These are phyloP conservation scores for Boletus eberwhitei DNA, from an alignment of 768 basidiomycete genomes.

Conservation along the genomic window DNA sequence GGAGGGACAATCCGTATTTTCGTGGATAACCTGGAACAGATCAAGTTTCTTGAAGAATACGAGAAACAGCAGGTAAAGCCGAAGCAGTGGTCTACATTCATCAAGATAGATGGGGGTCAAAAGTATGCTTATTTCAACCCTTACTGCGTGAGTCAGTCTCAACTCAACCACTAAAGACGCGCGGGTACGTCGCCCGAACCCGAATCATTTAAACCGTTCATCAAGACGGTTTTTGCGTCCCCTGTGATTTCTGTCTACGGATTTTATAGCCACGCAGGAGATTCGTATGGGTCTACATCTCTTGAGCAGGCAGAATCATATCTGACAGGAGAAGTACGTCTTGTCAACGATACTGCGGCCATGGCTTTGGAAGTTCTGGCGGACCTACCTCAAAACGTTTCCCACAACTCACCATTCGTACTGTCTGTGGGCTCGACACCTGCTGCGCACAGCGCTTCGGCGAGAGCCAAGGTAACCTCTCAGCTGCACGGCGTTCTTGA, in stretches of 20 bases:
- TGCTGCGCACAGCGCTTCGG: constrained; percentile 73
- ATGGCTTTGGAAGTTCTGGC: constrained; percentile 49
- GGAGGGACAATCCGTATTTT: constrained; percentile 66
- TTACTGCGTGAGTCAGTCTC: not conserved
- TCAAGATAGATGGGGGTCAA: constrained; percentile 77
- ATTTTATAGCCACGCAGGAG: constrained; percentile 79
- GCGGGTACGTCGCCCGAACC: constrained; percentile 63
- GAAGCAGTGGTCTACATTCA: constrained; percentile 69
- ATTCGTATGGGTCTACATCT: constrained; percentile 75
- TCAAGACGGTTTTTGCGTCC: constrained; percentile 52
- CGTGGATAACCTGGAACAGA: constrained; percentile 73
- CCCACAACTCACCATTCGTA: constrained; percentile 52
- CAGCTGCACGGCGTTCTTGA: constrained; percentile 63
- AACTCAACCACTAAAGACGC: constrained; percentile 47
- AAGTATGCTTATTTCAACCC: constrained; percentile 46
- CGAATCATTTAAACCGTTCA: constrained; percentile 50
- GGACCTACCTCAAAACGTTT: constrained; percentile 29
- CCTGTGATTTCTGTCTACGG: constrained; percentile 64
- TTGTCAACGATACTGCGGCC: constrained; percentile 64
- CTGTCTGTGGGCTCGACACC: constrained; percentile 87
- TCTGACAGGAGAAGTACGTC: constrained; percentile 65
- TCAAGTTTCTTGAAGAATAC: constrained; percentile 60
- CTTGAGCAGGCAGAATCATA: constrained; percentile 60
- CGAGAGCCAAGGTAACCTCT: constrained; percentile 44
- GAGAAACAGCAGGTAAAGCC: constrained; percentile 40